Percentiles rank a stretch among this genome's conserved stretches.
These are phyloP conservation scores for Pisolithus thermaeus DNA, from an alignment of 1,284 basidiomycete species.

Conservation along the genomic window DNA sequence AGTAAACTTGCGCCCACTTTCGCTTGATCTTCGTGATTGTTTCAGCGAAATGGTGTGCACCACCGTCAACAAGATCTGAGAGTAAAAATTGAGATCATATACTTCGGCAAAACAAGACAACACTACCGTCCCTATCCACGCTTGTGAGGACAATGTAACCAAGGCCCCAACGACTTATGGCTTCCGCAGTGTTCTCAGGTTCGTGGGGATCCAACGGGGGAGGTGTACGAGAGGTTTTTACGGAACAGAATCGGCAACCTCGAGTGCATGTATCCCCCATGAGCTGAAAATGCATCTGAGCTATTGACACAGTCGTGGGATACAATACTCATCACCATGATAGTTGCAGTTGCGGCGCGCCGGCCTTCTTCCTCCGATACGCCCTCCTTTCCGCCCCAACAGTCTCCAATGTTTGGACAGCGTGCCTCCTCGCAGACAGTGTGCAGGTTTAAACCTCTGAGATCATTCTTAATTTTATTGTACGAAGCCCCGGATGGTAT, in stretches of 20 bases:
- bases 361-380: slow-evolving; percentile 71
- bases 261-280: slow-evolving; percentile 99
- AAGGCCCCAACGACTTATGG: slow-evolving; percentile 95
- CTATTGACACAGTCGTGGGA: slow-evolving; percentile 1
- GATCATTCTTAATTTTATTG: slow-evolving; percentile 91
- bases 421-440: slow-evolving; percentile 99
- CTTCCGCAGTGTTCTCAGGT: slow-evolving; percentile 97
- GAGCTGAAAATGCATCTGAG: slow-evolving; percentile 39
- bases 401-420: slow-evolving; percentile 99
- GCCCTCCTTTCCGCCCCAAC: slow-evolving; percentile 90
- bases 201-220: slow-evolving; percentile 94
- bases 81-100: slow-evolving; percentile 2
- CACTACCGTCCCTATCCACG: slow-evolving; percentile 91
- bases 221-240: slow-evolving; percentile 89
- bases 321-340: slow-evolving; percentile 69
- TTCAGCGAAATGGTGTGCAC: slow-evolving; percentile 89
- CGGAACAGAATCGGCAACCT: slow-evolving; percentile 96
- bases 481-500: slow-evolving; percentile 90
- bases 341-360: slow-evolving; percentile 92
- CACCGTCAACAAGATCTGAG: slow-evolving; percentile 87
- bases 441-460: slow-evolving; percentile 86
- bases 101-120: background rate
- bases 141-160: slow-evolving; percentile 98
- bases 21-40: slow-evolving; percentile 95
- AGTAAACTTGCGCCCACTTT: slow-evolving; percentile 48